Evolutionary conservation across 2,329 filamentous ascomycete species (phyloP).

Genomic region (Verticillium longisporum): DNA sequence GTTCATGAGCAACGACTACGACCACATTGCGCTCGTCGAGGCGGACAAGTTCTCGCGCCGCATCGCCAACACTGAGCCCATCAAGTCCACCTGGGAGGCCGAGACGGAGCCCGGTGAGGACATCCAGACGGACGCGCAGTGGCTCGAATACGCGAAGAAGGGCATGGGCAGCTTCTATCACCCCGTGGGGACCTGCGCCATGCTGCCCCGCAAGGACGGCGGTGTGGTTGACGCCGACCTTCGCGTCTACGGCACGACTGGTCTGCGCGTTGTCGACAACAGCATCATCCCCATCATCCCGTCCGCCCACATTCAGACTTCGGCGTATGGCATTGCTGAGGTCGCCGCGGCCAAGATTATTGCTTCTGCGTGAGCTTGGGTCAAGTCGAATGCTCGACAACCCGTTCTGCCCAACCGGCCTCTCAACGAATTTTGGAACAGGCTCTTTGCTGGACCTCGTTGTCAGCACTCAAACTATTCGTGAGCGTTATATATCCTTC

Average conservation of each 20-base stretch:
- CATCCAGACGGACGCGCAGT: slow-evolving; percentile 5
- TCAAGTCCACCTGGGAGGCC: slow-evolving; percentile 4
- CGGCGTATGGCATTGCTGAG: slow-evolving; percentile 40
- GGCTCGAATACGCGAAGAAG: slow-evolving; percentile 3
- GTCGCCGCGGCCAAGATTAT: slow-evolving; percentile 18
- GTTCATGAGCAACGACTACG: slow-evolving; percentile 20
- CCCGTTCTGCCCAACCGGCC: too few relatives aligned
- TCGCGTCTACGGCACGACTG: slow-evolving; percentile 34
- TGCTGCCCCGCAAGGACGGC: slow-evolving; percentile 29
- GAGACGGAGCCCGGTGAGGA: slow-evolving; percentile 7
- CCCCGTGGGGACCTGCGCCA: slow-evolving; percentile 29
- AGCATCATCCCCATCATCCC: slow-evolving; percentile 34
- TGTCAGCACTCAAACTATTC: too few relatives aligned
- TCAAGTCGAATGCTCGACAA: not conserved
- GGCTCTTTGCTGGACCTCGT: too few relatives aligned
- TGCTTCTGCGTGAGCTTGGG: not conserved
- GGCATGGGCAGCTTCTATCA: slow-evolving; percentile 21
- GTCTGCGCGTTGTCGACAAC: slow-evolving; percentile 35
- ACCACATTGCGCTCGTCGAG: slow-evolving; percentile 21
- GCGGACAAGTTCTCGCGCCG: slow-evolving; percentile 17
- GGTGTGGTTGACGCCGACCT: slow-evolving; percentile 31
- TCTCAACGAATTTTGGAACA: too few relatives aligned
- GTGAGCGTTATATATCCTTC: too few relatives aligned
- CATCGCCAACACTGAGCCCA: slow-evolving; percentile 6
- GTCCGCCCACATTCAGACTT: slow-evolving; percentile 36